phyloP scores from a whole-genome alignment of 768 basidiomycete species.

The Wakefieldia striispora region DNA sequence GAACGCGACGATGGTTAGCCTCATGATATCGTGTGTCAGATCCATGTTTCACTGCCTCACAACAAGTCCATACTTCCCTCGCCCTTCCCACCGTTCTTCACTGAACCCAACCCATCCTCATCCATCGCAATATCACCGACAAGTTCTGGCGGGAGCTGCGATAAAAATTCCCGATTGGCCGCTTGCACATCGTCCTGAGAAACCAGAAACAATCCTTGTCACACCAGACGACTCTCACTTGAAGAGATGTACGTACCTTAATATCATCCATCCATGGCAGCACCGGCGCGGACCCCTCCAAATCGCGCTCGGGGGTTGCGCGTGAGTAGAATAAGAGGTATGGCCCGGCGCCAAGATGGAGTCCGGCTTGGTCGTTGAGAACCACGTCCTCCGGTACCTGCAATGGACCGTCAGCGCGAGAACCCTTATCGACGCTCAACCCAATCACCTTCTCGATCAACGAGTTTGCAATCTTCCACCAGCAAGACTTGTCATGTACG shows the following conservation, averaged over 20 bases:
- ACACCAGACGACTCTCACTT: not conserved
- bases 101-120: not conserved
- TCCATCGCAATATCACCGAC: conserved; percentile 25
- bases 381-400: conserved; percentile 73
- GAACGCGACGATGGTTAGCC: too few species aligned
- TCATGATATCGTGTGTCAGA: too few species aligned
- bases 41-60: not conserved
- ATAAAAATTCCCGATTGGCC: conserved; percentile 37
- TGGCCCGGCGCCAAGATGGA: conserved; percentile 76
- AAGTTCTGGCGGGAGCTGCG: conserved; percentile 31
- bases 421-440: not conserved
- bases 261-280: conserved; percentile 32
- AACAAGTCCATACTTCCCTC: conserved; percentile 19
- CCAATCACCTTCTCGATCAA: conserved; percentile 56
- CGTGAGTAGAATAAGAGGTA: conserved; percentile 72
- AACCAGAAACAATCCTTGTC: too few species aligned
- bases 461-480: conserved; percentile 83
- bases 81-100: not conserved
- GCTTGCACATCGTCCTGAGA: conserved; percentile 35
- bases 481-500: conserved; percentile 56
- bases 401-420: not conserved
- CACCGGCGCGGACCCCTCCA: conserved; percentile 2
- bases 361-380: conserved; percentile 63
- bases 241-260: conserved; percentile 14
- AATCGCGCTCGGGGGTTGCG: conserved; percentile 20